Conservation (phyloP, 1,139 yeast species). For the Kazachstania sp. region DNA sequence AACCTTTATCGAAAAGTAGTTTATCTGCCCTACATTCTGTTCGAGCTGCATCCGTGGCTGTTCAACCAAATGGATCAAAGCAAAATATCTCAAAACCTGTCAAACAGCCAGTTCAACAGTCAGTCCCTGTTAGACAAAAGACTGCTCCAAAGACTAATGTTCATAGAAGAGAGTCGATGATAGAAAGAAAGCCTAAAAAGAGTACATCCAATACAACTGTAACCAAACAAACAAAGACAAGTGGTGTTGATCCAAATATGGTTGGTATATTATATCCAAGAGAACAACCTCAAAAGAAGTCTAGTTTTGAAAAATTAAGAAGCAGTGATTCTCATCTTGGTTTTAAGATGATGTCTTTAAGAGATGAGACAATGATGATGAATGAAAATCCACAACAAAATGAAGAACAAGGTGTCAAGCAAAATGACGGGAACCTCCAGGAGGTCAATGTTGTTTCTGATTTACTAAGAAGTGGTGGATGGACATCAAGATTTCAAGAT, state of each 20-base stretch:
- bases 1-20: background rate
- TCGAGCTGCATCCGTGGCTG: background rate
- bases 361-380: slow-evolving; percentile 22
- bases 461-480: slow-evolving; percentile 11
- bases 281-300: slow-evolving; percentile 39
- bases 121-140: background rate
- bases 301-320: slow-evolving; percentile 47
- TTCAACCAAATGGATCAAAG: background rate
- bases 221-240: slow-evolving; percentile 1
- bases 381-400: slow-evolving; percentile 1
- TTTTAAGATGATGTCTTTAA: slow-evolving; percentile 33
- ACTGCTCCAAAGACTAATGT: background rate
- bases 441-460: background rate
- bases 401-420: slow-evolving; percentile 3
- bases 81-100: background rate
- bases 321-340: slow-evolving; percentile 29
- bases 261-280: slow-evolving; percentile 20
- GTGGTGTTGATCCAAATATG: background rate
- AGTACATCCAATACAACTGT: background rate
- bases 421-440: background rate
- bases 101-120: too few relatives aligned
- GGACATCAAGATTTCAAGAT: slow-evolving; percentile 45
- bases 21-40: background rate
- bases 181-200: background rate
- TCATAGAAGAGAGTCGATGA: background rate